These are phyloP conservation scores for Hymenoscyphus scutula DNA, from an alignment of 2,329 filamentous ascomycete genomes.

Conservation along the genomic window DNA sequence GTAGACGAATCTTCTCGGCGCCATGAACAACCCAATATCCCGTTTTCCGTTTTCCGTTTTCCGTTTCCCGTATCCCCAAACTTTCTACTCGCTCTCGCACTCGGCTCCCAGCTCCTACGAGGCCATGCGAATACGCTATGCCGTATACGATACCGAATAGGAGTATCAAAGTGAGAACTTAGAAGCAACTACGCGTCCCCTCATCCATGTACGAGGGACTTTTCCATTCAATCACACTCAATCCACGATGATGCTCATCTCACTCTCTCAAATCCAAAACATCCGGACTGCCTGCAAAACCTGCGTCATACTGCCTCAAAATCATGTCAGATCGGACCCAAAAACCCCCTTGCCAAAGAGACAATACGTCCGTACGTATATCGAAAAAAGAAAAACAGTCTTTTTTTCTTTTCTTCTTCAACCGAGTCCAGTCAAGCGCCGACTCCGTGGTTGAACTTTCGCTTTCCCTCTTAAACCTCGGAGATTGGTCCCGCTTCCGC, in stretches of 20 bases:
- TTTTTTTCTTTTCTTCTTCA: no score
- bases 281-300: neutral
- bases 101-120: neutral
- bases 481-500: slow-evolving; percentile 1
- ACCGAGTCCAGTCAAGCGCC: neutral
- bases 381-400: neutral
- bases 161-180: neutral
- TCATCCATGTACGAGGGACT: neutral
- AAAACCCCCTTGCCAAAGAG: neutral
- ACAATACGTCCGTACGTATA: no score
- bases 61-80: neutral
- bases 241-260: neutral
- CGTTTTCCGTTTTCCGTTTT: no score
- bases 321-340: neutral
- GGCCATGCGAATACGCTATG: neutral
- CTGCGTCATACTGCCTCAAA: neutral
- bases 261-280: neutral
- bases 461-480: neutral
- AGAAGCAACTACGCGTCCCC: neutral
- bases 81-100: neutral
- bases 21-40: no score
- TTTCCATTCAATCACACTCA: neutral
- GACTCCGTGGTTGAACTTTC: neutral
- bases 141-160: neutral
- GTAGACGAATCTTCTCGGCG: neutral